Evolutionary conservation across 2,329 filamentous ascomycete genomes (phyloP), one percentile per base, ranked within the genome.

Genomic region (Penicillium rolfsii): DNA sequence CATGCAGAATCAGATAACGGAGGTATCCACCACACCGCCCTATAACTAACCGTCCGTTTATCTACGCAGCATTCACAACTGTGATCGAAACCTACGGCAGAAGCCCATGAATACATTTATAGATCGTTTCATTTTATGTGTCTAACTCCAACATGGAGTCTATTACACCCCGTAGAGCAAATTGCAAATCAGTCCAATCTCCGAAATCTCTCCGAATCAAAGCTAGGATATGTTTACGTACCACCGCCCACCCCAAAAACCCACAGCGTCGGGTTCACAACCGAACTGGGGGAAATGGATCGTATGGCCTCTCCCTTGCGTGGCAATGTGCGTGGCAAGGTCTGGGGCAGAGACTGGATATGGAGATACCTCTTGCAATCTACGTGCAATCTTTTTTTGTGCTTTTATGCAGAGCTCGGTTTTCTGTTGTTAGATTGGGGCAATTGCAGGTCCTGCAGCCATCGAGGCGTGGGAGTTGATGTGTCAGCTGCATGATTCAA

Each of bases 251-350:
- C 54, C 14, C 26, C 45, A 30, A 57, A 57, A 60, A 54, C 49
- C 38, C 57, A 61, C 52, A 57, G 43, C 52, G 58, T 57, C 57
- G 63, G 30, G 54, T 65, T 55, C 55, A 11, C 30, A 65, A 67
- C 46, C 11, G 24, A 48, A 52, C 57, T 55, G 45, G 53, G 58
- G 59, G 46, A 49, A 59, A 33, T 33, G 8, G 56, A 61, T 63
- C 63, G 61, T 67, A 64, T 65, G 59, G 64, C n/a, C 58, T 49
- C 49, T 55, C 68, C 69, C 19, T 22, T 71, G 62, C 69, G 52
- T 57, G 22, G 52, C 43, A 38, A 38, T 22, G 19, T 71, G 62
- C 69, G 52, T 57, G 22, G 52, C 43, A 38, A 38, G 28, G 57
- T 63, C 58, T 63, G 61, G 59, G 60, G 58, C 45, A 64, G 45